Conservation (phyloP, 805 yeast genomes). For the Tetrapisispora arboricola region DNA sequence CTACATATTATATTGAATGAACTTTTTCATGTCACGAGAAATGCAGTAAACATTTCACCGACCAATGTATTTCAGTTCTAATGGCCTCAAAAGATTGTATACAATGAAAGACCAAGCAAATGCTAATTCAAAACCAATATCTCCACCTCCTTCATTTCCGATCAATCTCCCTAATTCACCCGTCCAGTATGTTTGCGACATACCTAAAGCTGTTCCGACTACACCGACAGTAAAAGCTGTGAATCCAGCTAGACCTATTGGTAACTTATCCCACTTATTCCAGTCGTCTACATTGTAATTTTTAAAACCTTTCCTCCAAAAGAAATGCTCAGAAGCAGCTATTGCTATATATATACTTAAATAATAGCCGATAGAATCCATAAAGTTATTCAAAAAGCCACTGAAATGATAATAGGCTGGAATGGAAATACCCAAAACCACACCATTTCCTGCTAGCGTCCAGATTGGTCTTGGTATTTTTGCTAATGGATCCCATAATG, state of each 20-base stretch:
- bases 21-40: too few species aligned
- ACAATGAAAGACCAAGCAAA: slow-evolving; percentile 56
- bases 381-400: slow-evolving; percentile 69
- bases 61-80: slow-evolving; percentile 59
- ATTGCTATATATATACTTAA: slow-evolving; percentile 75
- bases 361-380: slow-evolving; percentile 88
- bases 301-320: slow-evolving; percentile 55
- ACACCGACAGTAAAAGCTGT: slow-evolving; percentile 75
- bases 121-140: slow-evolving; percentile 77
- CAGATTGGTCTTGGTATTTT: slow-evolving; percentile 73
- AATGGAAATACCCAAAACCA: slow-evolving; percentile 74
- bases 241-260: slow-evolving; percentile 68
- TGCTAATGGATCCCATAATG: slow-evolving; percentile 62
- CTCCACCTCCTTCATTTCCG: slow-evolving; percentile 39
- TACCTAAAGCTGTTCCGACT: slow-evolving; percentile 77
- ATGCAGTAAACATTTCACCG: too few species aligned
- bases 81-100: slow-evolving; percentile 48
- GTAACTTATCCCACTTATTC: slow-evolving; percentile 47
- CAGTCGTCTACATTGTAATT: slow-evolving; percentile 56
- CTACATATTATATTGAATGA: neutral
- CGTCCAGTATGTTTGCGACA: slow-evolving; percentile 74
- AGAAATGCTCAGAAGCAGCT: slow-evolving; percentile 66
- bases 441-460: slow-evolving; percentile 67
- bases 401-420: slow-evolving; percentile 76
- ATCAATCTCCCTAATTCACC: slow-evolving; percentile 56